Evolutionary conservation across 2,329 filamentous ascomycete species (phyloP).

Genomic region (Coleophoma cylindrospora): DNA sequence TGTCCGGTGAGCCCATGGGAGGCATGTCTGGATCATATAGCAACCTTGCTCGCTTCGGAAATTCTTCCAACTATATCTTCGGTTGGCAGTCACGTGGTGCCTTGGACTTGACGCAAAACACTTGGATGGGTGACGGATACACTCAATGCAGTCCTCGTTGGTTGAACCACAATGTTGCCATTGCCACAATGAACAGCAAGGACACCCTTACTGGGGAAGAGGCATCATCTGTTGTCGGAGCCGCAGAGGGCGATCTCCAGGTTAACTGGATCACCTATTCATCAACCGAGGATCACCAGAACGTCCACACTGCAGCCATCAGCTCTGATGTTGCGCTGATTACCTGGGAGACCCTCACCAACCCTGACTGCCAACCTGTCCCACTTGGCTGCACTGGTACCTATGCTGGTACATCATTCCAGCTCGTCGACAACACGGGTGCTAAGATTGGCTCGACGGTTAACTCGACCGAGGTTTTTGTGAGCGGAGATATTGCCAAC

Average conservation of each 20-base stretch:
- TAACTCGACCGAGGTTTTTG: conserved; percentile 46
- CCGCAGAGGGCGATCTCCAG: conserved; percentile 48
- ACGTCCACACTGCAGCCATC: conserved; percentile 53
- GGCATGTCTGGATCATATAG: conserved; percentile 61
- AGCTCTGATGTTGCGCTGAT: conserved; percentile 46
- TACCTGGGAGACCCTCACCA: conserved; percentile 55
- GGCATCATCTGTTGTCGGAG: conserved; percentile 48
- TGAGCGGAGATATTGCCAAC: conserved; percentile 59
- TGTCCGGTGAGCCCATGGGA: conserved; percentile 49
- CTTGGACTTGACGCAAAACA: conserved; percentile 45
- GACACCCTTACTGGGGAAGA: conserved; percentile 46
- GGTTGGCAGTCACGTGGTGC: conserved; percentile 59
- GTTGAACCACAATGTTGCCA: conserved; percentile 51
- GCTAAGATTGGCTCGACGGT: conserved; percentile 45
- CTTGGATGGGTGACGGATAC: conserved; percentile 53
- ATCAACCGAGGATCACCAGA: conserved; percentile 47
- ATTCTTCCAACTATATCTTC: conserved; percentile 50
- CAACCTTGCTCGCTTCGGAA: conserved; percentile 46
- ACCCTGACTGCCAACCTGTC: conserved; percentile 48
- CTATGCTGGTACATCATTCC: conserved; percentile 55
- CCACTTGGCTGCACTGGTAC: conserved; percentile 56
- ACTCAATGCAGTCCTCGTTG: conserved; percentile 33
- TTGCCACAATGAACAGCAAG: conserved; percentile 52
- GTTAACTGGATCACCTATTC: conserved; percentile 52
- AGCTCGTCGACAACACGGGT: conserved; percentile 47